Evolutionary conservation across 2,329 filamentous ascomycete species (phyloP).

Genomic region (Lachnellula suecica): DNA sequence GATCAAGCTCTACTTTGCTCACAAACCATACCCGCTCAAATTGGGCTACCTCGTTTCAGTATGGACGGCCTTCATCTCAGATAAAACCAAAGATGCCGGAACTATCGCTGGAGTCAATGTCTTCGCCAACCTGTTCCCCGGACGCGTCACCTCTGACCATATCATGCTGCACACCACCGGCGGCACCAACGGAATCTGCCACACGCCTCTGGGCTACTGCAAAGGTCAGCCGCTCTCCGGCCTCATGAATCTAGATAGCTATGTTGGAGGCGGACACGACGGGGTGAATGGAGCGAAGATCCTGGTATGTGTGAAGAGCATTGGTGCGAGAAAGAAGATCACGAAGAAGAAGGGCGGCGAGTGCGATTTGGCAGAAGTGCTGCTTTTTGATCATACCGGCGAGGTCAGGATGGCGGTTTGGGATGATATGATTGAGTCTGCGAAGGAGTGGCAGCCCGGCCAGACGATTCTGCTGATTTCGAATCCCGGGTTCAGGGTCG

Average conservation of each 20-base stretch:
- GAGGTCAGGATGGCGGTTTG: conserved; percentile 54
- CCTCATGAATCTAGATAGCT: conserved; percentile 57
- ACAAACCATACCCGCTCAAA: conserved; percentile 40
- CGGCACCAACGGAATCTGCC: conserved; percentile 43
- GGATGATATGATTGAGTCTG: conserved; percentile 46
- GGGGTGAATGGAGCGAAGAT: conserved; percentile 46
- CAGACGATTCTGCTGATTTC: conserved; percentile 50
- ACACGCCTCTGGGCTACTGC: conserved; percentile 45
- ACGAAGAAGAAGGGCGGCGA: conserved; percentile 45
- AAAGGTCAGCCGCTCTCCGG: conserved; percentile 38
- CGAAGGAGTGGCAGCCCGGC: conserved; percentile 44
- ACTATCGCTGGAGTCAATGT: conserved; percentile 35
- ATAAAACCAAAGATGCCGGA: conserved; percentile 43
- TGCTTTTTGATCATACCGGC: conserved; percentile 57
- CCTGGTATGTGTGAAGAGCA: conserved; percentile 56
- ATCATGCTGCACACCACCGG: conserved; percentile 51
- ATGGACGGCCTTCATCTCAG: conserved; percentile 55
- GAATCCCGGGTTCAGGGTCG: conserved; percentile 29
- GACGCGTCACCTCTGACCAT: conserved; percentile 52
- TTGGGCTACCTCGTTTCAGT: conserved; percentile 55
- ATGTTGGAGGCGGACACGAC: conserved; percentile 54
- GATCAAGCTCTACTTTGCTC: conserved; percentile 52
- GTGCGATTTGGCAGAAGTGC: conserved; percentile 48
- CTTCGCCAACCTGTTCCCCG: conserved; percentile 57
- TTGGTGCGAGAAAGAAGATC: conserved; percentile 52